These are phyloP conservation scores for Emmonsiellopsis sp. DNA, from an alignment of 2,329 filamentous ascomycete genomes.

Conservation along the genomic window DNA sequence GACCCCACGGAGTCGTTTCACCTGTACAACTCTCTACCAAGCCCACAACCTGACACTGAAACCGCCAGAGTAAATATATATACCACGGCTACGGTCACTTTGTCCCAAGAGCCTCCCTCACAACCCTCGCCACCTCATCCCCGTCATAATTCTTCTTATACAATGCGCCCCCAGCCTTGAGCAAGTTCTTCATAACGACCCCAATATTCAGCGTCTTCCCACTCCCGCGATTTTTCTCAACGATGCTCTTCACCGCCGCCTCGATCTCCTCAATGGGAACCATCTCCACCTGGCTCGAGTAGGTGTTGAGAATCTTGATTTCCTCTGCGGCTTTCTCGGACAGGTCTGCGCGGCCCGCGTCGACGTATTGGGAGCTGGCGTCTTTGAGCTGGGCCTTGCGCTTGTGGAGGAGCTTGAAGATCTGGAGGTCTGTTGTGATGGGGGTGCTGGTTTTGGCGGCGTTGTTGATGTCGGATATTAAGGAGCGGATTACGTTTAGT, in stretches of 20 bases:
- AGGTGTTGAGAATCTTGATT: constrained; percentile 35
- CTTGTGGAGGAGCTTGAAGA: constrained; percentile 38
- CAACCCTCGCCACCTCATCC: constrained; percentile 31
- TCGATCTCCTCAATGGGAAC: constrained; percentile 32
- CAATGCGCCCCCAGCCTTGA: constrained; percentile 31
- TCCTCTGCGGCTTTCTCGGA: constrained; percentile 37
- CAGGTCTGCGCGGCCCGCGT: constrained; percentile 33
- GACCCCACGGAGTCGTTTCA: no score
- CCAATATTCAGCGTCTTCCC: constrained; percentile 29
- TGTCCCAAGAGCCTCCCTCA: constrained; percentile 25
- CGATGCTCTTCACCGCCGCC: constrained; percentile 24
- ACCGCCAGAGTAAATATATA: no score
- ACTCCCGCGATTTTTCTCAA: constrained; percentile 25
- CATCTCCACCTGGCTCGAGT: constrained; percentile 33
- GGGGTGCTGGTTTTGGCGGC: constrained; percentile 37
- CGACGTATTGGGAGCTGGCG: constrained; percentile 32
- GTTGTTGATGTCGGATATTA: constrained; percentile 42
- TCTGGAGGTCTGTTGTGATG: constrained; percentile 37
- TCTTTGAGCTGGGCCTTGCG: constrained; percentile 28
- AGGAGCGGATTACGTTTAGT: constrained; percentile 38
- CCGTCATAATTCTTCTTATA: constrained; percentile 36
- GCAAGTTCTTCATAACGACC: constrained; percentile 32
- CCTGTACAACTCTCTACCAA: no score
- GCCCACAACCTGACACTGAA: no score
- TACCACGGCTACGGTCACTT: neutral